phyloP scores from a whole-genome alignment of 106 monocot genomes.

The Acanthochlamys bracteata region DNA sequence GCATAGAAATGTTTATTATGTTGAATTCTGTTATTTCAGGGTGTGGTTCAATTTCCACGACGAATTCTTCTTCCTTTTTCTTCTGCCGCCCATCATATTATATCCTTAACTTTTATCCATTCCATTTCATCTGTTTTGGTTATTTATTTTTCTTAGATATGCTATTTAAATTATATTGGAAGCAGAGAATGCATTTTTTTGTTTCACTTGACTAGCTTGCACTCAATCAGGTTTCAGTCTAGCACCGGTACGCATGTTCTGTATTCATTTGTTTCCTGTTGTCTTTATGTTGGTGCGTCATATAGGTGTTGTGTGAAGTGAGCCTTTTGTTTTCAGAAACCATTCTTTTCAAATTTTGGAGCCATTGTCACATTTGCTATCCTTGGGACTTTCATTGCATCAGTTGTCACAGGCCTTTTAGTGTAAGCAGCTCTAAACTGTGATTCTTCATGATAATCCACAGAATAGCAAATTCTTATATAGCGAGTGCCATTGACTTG shows the following conservation, averaged over 20 bases:
- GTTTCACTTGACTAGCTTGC: constrained; percentile 55
- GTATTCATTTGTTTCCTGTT: neutral
- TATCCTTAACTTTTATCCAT: too few relatives aligned
- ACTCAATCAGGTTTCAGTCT: constrained; percentile 99
- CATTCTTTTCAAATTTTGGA: constrained; percentile 98
- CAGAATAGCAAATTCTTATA: too few relatives aligned
- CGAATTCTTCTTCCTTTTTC: constrained; percentile 97
- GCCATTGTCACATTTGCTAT: constrained; percentile 96
- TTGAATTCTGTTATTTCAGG: constrained; percentile 28
- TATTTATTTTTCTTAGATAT: constrained; percentile 2
- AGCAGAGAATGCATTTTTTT: constrained; percentile 1
- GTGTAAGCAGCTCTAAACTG: constrained; percentile 52
- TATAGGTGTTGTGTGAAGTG: too few relatives aligned
- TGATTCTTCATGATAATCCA: too few relatives aligned
- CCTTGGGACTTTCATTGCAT: constrained; percentile 88
- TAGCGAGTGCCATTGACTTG: too few relatives aligned
- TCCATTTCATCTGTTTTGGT: too few relatives aligned
- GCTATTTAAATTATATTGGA: neutral
- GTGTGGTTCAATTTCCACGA: constrained; percentile 98
- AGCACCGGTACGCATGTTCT: constrained; percentile 72
- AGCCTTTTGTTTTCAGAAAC: constrained; percentile 56
- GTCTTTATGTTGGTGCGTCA: constrained; percentile 1
- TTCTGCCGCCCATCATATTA: constrained; percentile 99
- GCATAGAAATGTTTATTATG: too few relatives aligned
- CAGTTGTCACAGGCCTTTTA: constrained; percentile 74